Evolutionary conservation across 495 filamentous ascomycete species (phyloP), one percentile per base, ranked within the genome.

Genomic region (Trichoderma reesei): DNA sequence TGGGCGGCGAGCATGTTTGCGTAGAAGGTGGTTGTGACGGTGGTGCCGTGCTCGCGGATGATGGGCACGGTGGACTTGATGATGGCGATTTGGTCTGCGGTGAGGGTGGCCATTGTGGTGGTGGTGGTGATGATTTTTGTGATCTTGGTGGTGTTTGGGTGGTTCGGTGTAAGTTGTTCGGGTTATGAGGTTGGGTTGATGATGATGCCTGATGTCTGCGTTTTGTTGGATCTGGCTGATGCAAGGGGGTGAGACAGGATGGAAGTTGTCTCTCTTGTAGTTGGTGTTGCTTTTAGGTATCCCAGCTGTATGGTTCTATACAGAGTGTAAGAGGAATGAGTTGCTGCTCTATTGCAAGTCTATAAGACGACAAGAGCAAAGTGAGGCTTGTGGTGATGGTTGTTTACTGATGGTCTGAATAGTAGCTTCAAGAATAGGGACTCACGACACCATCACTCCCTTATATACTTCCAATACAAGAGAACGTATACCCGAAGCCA

Each of bases 1-100:
- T 86, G 76, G 1, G 82, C 85, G 18, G 41, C 66, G 16, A 92
- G 78, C 76, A 92, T 75, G 75, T 86, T 85, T 36, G 79, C 72
- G 73, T 92, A 92, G 78, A 91, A 90, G 62, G 79, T 68, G 9
- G 74, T 78, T 18, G 87, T 90, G 73, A 91, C 89, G 56, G 80
- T 77, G 20, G 72, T 72, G 72, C 88, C 88, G 72, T 91, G 83
- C 64, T 85, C 79, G 48, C 82, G 79, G 18, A 91, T 79, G 13
- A 90, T 80, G 7, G 85, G 84, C 33, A 77, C 84, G 18, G 84
- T 86, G 59, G 84, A 69, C 67, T 85, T 85, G 72, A 86, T 79
- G 69, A 80, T 80, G 66, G 75, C 73, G 61, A 82, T 74, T 67
- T 82, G 79, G 5, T 70, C 68, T 7, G 70, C 66, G 3, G 78